Percentiles rank a stretch among this genome's conserved stretches.
phyloP scores from a whole-genome alignment of 2,329 filamentous ascomycete species.

The Epichloe coenophiala region DNA sequence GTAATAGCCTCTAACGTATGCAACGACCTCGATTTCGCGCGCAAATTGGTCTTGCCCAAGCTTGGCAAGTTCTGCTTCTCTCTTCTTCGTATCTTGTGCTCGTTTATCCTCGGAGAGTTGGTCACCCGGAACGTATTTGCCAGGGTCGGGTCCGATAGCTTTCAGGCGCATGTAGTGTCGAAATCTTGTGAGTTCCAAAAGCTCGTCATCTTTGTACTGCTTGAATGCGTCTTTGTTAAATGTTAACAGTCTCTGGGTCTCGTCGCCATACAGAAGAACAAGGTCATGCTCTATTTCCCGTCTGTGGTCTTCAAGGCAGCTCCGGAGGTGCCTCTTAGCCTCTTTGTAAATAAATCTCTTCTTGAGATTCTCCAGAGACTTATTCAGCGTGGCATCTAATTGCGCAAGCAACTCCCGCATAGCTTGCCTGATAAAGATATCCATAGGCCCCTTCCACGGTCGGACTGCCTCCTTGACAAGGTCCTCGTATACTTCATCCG shows the following conservation, averaged over 20 bases:
- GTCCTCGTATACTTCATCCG: constrained; percentile 45
- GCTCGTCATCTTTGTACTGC: constrained; percentile 32
- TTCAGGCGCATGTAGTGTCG: constrained; percentile 37
- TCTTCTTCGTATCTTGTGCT: constrained; percentile 26
- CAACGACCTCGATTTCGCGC: constrained; percentile 47
- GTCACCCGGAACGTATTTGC: constrained; percentile 4
- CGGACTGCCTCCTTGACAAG: constrained; percentile 42
- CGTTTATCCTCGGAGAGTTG: constrained; percentile 34
- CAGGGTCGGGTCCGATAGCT: constrained; percentile 18
- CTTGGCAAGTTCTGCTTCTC: constrained; percentile 28
- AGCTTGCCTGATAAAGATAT: constrained; percentile 32
- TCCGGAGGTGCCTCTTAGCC: constrained; percentile 27
- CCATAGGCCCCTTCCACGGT: constrained; percentile 43
- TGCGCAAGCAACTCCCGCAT: constrained; percentile 33
- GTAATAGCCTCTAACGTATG: constrained; percentile 56
- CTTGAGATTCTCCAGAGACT: constrained; percentile 32
- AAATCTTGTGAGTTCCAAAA: constrained; percentile 29
- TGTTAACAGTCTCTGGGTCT: constrained; percentile 43
- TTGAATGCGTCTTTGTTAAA: constrained; percentile 37
- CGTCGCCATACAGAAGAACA: constrained; percentile 34
- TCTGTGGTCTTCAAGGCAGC: constrained; percentile 29
- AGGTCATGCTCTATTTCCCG: constrained; percentile 25
- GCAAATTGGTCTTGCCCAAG: constrained; percentile 45
- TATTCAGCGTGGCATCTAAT: constrained; percentile 32
- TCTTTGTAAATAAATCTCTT: constrained; percentile 37